phyloP scores from a whole-genome alignment of 805 yeast species.

The Myxozyma kluyveri region DNA sequence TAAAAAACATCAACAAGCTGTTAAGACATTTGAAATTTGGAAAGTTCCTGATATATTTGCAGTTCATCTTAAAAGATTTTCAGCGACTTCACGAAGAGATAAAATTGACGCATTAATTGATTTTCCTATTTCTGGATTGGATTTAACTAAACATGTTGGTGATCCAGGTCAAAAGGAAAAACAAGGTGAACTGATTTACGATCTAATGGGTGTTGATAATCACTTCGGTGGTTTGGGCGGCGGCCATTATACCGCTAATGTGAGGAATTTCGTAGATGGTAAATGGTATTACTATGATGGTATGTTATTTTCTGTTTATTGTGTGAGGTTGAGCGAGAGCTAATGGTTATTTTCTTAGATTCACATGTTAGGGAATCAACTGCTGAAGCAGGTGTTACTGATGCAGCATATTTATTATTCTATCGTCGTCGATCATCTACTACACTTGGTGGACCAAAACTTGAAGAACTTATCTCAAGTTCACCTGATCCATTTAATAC shows the following conservation, averaged over 20 bases:
- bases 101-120: constrained; percentile 81
- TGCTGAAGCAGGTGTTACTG: constrained; percentile 57
- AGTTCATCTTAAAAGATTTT: constrained; percentile 86
- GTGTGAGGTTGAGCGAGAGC: background rate
- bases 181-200: constrained; percentile 53
- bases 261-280: constrained; percentile 68
- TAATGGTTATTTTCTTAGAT: constrained; percentile 36
- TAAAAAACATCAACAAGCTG: constrained; percentile 84
- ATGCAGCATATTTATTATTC: constrained; percentile 84
- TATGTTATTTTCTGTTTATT: background rate
- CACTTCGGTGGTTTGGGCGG: constrained; percentile 97
- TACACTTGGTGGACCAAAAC: constrained; percentile 32
- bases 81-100: constrained; percentile 68
- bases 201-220: constrained; percentile 88
- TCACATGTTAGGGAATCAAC: constrained; percentile 63
- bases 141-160: constrained; percentile 60
- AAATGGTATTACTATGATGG: constrained; percentile 89
- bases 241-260: constrained; percentile 94
- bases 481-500: constrained; percentile 6
- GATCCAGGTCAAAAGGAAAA: constrained; percentile 32
- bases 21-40: constrained; percentile 90
- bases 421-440: constrained; percentile 53
- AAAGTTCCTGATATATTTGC: constrained; percentile 87
- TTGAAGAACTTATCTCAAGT: constrained; percentile 20
- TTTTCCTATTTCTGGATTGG: constrained; percentile 82